These are phyloP conservation scores for Pisolithus thermaeus DNA, from an alignment of 1,284 basidiomycete species.

Conservation along the genomic window DNA sequence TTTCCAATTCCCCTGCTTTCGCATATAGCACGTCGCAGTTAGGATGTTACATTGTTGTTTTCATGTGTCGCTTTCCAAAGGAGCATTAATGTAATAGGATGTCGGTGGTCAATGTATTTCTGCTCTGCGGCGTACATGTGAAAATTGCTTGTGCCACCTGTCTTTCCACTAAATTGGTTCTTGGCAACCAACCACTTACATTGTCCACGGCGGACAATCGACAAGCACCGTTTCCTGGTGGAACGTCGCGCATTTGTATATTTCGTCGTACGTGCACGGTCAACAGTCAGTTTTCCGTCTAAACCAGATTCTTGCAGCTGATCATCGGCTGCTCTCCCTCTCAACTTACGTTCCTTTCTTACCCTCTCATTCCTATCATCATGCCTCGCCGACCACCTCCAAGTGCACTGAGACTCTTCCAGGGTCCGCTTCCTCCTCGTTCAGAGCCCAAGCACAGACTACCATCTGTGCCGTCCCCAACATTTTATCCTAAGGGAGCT, in stretches of 20 bases:
- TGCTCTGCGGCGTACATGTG: neutral
- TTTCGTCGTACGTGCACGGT: neutral
- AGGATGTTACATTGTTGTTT: neutral
- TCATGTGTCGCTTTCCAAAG: neutral
- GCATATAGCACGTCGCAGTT: neutral
- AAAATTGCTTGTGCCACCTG: neutral
- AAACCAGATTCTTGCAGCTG: neutral
- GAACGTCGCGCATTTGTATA: neutral
- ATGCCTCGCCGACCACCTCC: slow-evolving; percentile 63
- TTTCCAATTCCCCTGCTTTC: slow-evolving; percentile 9
- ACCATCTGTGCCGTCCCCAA: slow-evolving; percentile 51
- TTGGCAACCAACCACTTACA: too few relatives aligned
- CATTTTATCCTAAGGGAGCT: slow-evolving; percentile 35
- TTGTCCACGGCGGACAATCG: neutral
- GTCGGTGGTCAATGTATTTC: neutral
- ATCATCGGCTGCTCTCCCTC: too few relatives aligned
- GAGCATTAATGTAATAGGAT: neutral
- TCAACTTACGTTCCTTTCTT: neutral
- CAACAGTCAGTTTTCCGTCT: neutral
- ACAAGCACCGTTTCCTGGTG: neutral
- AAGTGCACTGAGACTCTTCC: slow-evolving; percentile 47
- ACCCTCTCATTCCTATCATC: neutral
- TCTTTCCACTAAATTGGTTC: too few relatives aligned
- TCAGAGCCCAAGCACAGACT: slow-evolving; percentile 50
- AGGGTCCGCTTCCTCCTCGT: slow-evolving; percentile 52